Conservation (phyloP, 805 yeast species). For the Candida jianshihensis region DNA sequence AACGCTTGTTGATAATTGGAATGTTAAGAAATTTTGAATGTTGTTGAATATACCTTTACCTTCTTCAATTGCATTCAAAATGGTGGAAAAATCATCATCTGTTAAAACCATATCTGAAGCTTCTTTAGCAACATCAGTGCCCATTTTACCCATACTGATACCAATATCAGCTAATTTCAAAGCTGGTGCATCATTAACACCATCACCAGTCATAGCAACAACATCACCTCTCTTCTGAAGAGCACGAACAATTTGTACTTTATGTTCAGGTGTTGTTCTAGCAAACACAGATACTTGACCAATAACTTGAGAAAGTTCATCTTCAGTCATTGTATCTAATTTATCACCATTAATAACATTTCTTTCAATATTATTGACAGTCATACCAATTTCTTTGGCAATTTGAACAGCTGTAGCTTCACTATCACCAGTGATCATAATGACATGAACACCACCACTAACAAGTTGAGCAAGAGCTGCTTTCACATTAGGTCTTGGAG, state of each 20-base stretch:
- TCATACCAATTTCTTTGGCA: conserved; percentile 88
- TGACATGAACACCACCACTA: conserved; percentile 94
- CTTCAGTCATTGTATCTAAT: conserved; percentile 66
- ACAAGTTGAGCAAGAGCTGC: conserved; percentile 67
- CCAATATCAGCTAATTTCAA: conserved; percentile 93
- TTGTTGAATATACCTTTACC: conserved; percentile 96
- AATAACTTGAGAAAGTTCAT: conserved; percentile 67
- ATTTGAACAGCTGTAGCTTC: conserved; percentile 82
- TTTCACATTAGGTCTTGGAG: conserved; percentile 87
- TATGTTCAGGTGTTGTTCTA: conserved; percentile 92
- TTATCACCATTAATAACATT: conserved; percentile 83
- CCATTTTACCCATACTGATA: conserved; percentile 87
- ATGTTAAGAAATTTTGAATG: conserved; percentile 89
- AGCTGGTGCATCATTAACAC: conserved; percentile 99
- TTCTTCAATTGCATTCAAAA: conserved; percentile 88
- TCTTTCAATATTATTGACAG: conserved; percentile 50
- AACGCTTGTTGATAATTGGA: conserved; percentile 92
- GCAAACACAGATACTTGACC: conserved; percentile 85
- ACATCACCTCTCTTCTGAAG: conserved; percentile 86
- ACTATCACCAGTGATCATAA: conserved; percentile 95
- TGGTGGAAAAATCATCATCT: conserved; percentile 94
- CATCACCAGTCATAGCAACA: conserved; percentile 99
- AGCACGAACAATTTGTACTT: conserved; percentile 83
- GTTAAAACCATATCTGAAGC: conserved; percentile 97
- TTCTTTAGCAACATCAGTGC: conserved; percentile 97